A percentile compares a stretch with the other conserved stretches of the same genome.
Conservation (phyloP, 106 monocot species). For the Vanilla planifolia region DNA sequence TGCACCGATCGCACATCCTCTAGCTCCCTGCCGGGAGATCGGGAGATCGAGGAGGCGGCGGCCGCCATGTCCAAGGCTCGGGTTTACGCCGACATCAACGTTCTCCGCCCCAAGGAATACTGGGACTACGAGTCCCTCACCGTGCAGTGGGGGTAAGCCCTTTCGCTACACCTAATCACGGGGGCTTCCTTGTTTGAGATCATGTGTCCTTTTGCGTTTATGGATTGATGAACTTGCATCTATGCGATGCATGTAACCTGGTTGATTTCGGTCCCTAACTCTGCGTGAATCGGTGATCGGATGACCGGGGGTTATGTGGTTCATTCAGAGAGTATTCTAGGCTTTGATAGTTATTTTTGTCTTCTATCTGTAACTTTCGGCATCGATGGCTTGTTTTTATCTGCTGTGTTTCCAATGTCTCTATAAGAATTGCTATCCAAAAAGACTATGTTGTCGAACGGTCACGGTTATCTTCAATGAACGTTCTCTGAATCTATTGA, state of each 20-base stretch:
- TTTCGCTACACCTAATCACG: slow-evolving; percentile 6
- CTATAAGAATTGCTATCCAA: no score
- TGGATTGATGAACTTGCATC: slow-evolving; percentile 2
- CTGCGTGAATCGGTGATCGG: background rate
- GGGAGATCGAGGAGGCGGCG: background rate
- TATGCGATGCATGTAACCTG: background rate
- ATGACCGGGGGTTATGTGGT: no score
- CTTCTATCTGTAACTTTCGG: no score
- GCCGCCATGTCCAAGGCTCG: slow-evolving; percentile 59
- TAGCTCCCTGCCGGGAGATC: slow-evolving; percentile 1
- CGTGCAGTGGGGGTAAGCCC: slow-evolving; percentile 63
- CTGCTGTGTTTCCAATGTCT: no score
- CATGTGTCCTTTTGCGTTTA: background rate
- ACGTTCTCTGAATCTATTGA: no score
- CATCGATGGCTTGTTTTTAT: no score
- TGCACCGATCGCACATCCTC: background rate
- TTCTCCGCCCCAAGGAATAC: slow-evolving; percentile 72
- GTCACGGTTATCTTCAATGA: no score
- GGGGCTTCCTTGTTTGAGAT: background rate
- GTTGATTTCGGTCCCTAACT: background rate
- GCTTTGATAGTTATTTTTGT: background rate
- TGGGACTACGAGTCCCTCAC: slow-evolving; percentile 79
- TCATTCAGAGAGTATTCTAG: no score
- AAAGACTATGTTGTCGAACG: no score
- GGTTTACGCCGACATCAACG: slow-evolving; percentile 63